phyloP scores from a whole-genome alignment of 2,329 filamentous ascomycete species.

The Ustulina deusta region DNA sequence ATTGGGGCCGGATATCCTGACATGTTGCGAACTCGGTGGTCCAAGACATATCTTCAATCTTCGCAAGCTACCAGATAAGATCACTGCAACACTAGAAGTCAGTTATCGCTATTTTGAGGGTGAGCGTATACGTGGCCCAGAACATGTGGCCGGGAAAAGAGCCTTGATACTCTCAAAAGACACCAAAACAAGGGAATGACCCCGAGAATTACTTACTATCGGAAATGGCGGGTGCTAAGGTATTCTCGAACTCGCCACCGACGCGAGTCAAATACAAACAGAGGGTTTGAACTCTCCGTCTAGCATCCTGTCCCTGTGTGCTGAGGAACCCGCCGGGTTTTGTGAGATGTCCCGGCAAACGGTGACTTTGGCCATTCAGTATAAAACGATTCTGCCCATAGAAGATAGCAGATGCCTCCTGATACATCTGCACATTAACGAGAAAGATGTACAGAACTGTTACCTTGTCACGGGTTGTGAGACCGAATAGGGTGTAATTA shows the following conservation, averaged over 20 bases:
- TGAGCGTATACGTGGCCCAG: neutral
- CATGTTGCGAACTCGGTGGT: conserved; percentile 39
- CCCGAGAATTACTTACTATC: conserved; percentile 39
- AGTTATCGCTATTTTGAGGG: neutral
- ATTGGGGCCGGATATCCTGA: conserved; percentile 35
- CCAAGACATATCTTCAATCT: conserved; percentile 45
- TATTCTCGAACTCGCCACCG: conserved; percentile 49
- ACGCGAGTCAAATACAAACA: conserved; percentile 47
- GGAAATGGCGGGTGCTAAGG: conserved; percentile 46
- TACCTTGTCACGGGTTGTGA: conserved; percentile 30
- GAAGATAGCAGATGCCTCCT: conserved; percentile 51
- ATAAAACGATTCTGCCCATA: conserved; percentile 49
- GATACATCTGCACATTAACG: conserved; percentile 51
- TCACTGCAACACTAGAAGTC: conserved; percentile 33
- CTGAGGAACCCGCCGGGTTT: conserved; percentile 49
- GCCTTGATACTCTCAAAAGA: neutral
- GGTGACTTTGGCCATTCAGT: conserved; percentile 48
- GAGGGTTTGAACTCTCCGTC: conserved; percentile 47
- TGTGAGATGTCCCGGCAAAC: conserved; percentile 46
- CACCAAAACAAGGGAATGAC: neutral
- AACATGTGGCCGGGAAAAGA: neutral
- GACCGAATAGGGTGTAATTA: conserved; percentile 40
- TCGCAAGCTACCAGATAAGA: conserved; percentile 47
- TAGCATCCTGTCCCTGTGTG: conserved; percentile 45
- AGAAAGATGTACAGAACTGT: conserved; percentile 45